Evolutionary conservation across 2,329 filamentous ascomycete species (phyloP), one percentile per base, ranked within the genome.

Genomic region (Neofusicoccum cordaticola): DNA sequence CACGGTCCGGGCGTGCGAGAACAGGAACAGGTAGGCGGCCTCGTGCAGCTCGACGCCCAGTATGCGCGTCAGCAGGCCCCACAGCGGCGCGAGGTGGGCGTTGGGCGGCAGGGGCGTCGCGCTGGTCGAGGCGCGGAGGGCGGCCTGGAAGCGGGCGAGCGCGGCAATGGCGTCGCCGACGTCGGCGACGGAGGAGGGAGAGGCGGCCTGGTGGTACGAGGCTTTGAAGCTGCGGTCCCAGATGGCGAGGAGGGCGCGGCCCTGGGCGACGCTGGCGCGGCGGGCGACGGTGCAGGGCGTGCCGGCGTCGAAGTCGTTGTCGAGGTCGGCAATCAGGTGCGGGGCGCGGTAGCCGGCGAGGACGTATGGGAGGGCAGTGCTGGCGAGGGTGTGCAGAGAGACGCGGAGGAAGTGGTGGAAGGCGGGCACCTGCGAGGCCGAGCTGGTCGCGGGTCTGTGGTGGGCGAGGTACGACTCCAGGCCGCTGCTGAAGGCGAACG

Each of bases 401-500:
- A 91, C 80, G 11, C 85, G 83, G 15, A 95, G 83, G 78, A 95
- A 95, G 51, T 80, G 77, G 48, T 85, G 73, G 76, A 92, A 90
- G 22, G 82, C 82, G 11, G 73, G 67, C 9, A 75, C 53, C 66
- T 75, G 74, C 8, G 71, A 65, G 27, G 68, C 39, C 31, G 67
- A 63, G 61, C 66, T 64, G 72, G 69, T 17, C 69, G 71, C 19
- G 2, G 72, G 72, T 66, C 77, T 80, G 69, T 82, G 82, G 80
- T 95, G 91, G 3, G 89, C 88, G 17, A 93, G 86, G 75, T 90
- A 94, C 45, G 91, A 94, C 79, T 95, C 91, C 15, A 95, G 84
- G 2, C 91, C 91, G 69, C 87, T 90, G 80, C 88, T 91, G 80
- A 94, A 95, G 71, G 91, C 91, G 78, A 95, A 95, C n/a, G 91